Base-by-base conservation (phyloP, 805 yeast genomes). In the Cyberlindnera mrakii region DNA sequence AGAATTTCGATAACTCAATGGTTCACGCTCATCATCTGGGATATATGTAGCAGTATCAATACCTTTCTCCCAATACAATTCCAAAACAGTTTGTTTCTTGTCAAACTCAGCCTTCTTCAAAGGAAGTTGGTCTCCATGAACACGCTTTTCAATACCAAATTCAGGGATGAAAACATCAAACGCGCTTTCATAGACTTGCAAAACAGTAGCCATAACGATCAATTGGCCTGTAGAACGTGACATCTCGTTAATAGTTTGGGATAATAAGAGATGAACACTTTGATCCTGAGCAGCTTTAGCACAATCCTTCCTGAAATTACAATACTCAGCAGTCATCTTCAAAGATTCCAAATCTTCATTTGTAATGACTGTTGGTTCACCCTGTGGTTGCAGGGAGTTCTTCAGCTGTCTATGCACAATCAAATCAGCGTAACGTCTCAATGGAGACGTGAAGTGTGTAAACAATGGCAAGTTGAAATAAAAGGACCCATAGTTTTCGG, bases 101-200 rank as follows among this genome's bases (percentile, higher is more conserved):
- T 86, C 90, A 61, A 85, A 93, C 62, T 93, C 98, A 5, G 97
- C 98, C 63, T 89, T 90, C 19, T 78, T 78, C 49, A 91, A 70
- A 10, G 98, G 98, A 43, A 93, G 70, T 65, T 93, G 98, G 65
- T 93, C 99, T 23, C 98, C 97, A 58, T 93, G 99, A 18, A 90
- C 96, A 57, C 97, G 75, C 64, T 90, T 90, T 60, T 90, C 97
- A 54, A 90, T 85, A 35, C 97, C 97, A 66, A 89, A 84, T 51
- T 88, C 96, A 2, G 96, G 96, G 48, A 90, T 71, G 51, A 85
- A 78, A 3, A 90, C 91, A 62, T 93, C 99, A 66, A 93, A 93
- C 2, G 98, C 87, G 1, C 96, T 86, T 64, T 93, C 98, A 62
- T 91, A 90, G 9, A 91, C 97, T 62, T 89, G 96, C 20, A 88